Percentiles rank a stretch among this genome's conserved stretches.
Evolutionary conservation across 192 early-diverging fungal genomes (phyloP).

Genomic region (Podochytrium sp.): DNA sequence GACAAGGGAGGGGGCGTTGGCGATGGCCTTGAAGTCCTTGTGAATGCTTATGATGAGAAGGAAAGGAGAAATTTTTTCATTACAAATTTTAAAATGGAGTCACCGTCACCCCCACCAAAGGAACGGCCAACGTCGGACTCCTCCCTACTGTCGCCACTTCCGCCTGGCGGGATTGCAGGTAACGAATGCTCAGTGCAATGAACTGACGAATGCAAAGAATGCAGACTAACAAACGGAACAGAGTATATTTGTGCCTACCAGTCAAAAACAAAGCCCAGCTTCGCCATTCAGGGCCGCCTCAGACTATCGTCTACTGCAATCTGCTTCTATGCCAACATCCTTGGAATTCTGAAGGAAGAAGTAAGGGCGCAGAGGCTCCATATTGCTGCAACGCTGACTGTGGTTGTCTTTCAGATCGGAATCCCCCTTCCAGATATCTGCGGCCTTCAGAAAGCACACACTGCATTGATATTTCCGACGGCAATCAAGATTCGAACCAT

Average conservation of each 20-base stretch:
- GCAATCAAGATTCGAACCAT: conserved; percentile 23
- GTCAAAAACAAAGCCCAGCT: background rate
- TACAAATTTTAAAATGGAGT: background rate
- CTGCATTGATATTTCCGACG: conserved; percentile 21
- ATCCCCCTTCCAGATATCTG: background rate
- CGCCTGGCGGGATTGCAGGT: no score
- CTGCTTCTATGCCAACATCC: conserved; percentile 23
- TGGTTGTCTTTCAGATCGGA: background rate
- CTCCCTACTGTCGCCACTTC: no score
- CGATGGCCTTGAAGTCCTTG: conserved; percentile 64
- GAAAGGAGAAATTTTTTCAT: background rate
- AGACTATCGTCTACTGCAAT: background rate
- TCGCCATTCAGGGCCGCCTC: conserved; percentile 8
- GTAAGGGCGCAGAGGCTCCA: background rate
- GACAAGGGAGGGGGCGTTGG: conserved; percentile 76
- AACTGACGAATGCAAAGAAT: no score
- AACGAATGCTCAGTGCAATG: no score
- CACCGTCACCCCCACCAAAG: no score
- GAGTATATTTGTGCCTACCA: conserved; percentile 6
- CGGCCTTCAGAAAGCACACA: background rate
- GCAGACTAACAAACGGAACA: no score
- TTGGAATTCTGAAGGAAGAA: conserved; percentile 22
- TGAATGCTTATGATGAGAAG: conserved; percentile 20
- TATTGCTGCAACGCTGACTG: background rate
- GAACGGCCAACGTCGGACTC: no score